Conservation (phyloP, 2,329 filamentous ascomycete species). For the Hypoxylon sp. region DNA sequence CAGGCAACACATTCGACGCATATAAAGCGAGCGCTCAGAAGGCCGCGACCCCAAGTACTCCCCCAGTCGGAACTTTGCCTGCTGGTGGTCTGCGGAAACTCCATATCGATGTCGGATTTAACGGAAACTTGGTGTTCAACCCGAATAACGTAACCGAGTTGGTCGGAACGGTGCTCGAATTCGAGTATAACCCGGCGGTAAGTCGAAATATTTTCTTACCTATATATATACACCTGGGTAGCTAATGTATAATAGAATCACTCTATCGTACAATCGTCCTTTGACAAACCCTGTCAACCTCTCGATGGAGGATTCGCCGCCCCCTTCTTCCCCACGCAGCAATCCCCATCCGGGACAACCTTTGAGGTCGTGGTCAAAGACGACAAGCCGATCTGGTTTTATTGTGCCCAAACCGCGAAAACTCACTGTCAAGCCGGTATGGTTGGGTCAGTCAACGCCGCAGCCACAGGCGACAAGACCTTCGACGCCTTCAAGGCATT, state of each 20-base stretch:
- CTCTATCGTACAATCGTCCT: slow-evolving; percentile 59
- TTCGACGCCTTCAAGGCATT: slow-evolving; percentile 56
- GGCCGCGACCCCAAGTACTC: slow-evolving; percentile 51
- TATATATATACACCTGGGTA: not conserved
- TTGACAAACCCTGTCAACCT: slow-evolving; percentile 59
- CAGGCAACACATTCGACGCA: slow-evolving; percentile 56
- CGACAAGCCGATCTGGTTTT: slow-evolving; percentile 57
- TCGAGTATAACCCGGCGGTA: slow-evolving; percentile 55
- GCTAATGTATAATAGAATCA: slow-evolving; percentile 50
- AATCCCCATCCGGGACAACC: slow-evolving; percentile 52
- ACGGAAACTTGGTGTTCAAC: slow-evolving; percentile 53
- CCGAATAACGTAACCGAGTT: slow-evolving; percentile 56
- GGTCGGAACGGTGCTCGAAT: slow-evolving; percentile 55
- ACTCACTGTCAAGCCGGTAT: slow-evolving; percentile 61
- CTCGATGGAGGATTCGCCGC: slow-evolving; percentile 58
- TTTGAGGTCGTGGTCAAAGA: slow-evolving; percentile 55
- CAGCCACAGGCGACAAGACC: slow-evolving; percentile 54
- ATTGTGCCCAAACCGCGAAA: slow-evolving; percentile 56
- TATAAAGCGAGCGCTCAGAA: slow-evolving; percentile 52
- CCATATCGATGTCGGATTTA: slow-evolving; percentile 55
- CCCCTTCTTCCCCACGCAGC: slow-evolving; percentile 57
- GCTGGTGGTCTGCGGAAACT: slow-evolving; percentile 55
- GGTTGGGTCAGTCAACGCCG: slow-evolving; percentile 64
- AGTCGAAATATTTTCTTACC: slow-evolving; percentile 6
- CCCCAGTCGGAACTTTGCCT: slow-evolving; percentile 52